Evolutionary conservation across 805 yeast species (phyloP), one percentile per base, ranked within the genome.

Genomic region (Candida methanosorbosa): DNA sequence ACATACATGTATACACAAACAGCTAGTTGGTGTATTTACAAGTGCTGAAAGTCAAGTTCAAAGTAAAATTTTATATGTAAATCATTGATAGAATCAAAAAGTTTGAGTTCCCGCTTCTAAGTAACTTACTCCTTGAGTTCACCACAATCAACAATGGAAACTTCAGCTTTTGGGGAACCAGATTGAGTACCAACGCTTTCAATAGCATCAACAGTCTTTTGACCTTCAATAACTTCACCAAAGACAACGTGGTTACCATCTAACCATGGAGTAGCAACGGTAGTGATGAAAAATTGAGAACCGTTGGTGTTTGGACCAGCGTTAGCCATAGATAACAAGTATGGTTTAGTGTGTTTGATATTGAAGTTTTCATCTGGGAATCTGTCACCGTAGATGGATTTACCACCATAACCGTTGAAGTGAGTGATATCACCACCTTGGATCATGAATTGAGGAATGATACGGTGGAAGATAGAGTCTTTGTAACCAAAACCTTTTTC

Each of bases 301-400:
- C 97, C 97, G 69, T 90, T 90, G 68, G 97, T 85, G 79, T 86
- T 84, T 64, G 94, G 95, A 51, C 97, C 97, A 45, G 97, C 94
- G 61, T 90, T 90, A 61, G 97, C 97, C 97, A 90, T 90, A 43
- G 95, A 85, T 63, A 64, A 81, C 66, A 74, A 87, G 45, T 73
- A 74, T 72, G 71, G 94, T 78, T 63, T 77, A 70, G 68, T 69
- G 67, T 90, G 97, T 56, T 63, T 78, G 67, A 68, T 67, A 56
- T 53, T 45, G 57, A 82, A 82, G 74, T 80, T 81, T 61, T 82
- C 94, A 54, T 82, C 94, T 30, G 70, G 70, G 64, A 82, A 82
- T 59, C 72, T 78, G 41, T 72, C 77, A 50, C 90, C 90, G 62
- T 82, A 81, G 61, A 81, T 81, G 30, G 87, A 79, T 61, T 76